Base-by-base conservation (phyloP, 1,284 basidiomycete species). In the Somion occarium region DNA sequence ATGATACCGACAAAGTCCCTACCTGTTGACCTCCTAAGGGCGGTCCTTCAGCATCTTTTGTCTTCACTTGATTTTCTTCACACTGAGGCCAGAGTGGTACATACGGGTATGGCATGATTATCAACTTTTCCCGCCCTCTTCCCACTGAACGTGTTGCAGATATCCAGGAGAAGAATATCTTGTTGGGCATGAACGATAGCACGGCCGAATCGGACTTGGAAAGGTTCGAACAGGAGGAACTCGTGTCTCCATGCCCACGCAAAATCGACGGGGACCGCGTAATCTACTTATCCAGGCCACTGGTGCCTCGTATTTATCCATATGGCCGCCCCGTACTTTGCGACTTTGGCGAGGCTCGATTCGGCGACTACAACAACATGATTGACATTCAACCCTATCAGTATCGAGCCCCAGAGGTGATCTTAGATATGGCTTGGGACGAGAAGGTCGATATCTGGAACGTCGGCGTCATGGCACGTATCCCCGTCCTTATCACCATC, bases 381-480 rank as follows among this genome's bases (percentile, higher is more conserved):
- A 37, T 7, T 18, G 22, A 25, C 26, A 47, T 41, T 23, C 37
- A 24, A 34, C 49, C 38, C n/a, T 13, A 23, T 25, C 49, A 48
- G 15, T 48, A 49, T 22, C 56, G 57, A 7, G 44, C 59, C 2
- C 59, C 59, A 9, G 59, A 60, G 45, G 51, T 60, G 15, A 47
- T 58, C 25, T 23, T 56, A 3, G 48, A 51, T 4, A 30, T 46
- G 18, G 43, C 48, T 12, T 60, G 59, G 57, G 46, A 58, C 34
- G 50, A 50, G 48, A 52, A 56, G 38, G 52, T 52, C 5, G 59
- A 60, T 39, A 56, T 60, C 12, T 60, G 59, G 59, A 55, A 49
- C 43, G 34, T 59, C 20, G 57, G 56, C 13, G 50, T 49, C 24
- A 19, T 55, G 44, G 57, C 55, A 38, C 2, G 49, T 38, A 7